Percentiles rank a stretch among this genome's conserved stretches.
These are phyloP conservation scores for Colletotrichum australisinense DNA, from an alignment of 2,329 filamentous ascomycete species.

Conservation along the genomic window DNA sequence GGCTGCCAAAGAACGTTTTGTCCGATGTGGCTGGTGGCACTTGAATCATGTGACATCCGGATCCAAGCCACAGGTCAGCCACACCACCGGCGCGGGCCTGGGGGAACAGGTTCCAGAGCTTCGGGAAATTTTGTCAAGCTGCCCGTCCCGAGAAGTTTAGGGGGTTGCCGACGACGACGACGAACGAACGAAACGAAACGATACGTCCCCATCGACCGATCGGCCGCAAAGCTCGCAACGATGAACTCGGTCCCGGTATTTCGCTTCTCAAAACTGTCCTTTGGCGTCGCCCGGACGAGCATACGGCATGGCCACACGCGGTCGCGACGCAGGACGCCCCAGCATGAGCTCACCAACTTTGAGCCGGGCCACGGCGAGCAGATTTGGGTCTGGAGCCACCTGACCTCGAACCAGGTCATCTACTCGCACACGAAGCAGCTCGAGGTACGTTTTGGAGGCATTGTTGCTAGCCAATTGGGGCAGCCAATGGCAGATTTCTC, in stretches of 20 bases:
- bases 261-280: conserved; percentile 54
- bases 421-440: conserved; percentile 61
- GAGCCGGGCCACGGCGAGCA: conserved; percentile 64
- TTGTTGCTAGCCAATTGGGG: neutral
- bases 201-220: neutral
- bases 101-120: conserved; percentile 13
- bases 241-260: conserved; percentile 51
- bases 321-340: conserved; percentile 36
- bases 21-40: neutral
- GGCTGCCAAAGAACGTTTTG: neutral
- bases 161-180: conserved; percentile 24
- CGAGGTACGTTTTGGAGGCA: conserved; percentile 50
- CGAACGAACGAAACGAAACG: conserved; percentile 15
- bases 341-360: conserved; percentile 38
- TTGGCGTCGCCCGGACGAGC: conserved; percentile 53
- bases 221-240: conserved; percentile 35
- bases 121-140: conserved; percentile 36
- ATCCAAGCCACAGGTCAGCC: conserved; percentile 13
- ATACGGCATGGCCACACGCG: conserved; percentile 51
- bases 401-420: conserved; percentile 61
- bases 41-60: neutral
- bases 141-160: neutral
- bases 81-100: conserved; percentile 23
- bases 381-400: conserved; percentile 67
- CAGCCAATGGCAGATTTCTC: too few relatives aligned